phyloP scores from a whole-genome alignment of 2,329 filamentous ascomycete species.

The Akanthomyces dipterigenus region DNA sequence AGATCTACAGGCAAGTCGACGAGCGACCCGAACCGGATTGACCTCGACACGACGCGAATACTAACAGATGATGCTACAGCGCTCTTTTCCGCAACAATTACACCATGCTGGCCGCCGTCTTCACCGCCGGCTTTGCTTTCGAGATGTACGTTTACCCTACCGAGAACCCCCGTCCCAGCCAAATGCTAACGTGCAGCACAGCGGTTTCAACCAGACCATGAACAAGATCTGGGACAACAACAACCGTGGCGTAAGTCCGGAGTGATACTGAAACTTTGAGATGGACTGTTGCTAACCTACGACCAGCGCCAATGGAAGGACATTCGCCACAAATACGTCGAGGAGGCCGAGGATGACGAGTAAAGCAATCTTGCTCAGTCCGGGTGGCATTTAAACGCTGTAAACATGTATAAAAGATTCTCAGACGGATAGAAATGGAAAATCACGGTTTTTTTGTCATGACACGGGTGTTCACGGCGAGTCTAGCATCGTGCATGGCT shows the following conservation, averaged over 20 bases:
- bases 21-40: constrained; percentile 2
- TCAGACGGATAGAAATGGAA: constrained; percentile 10
- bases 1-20: constrained; percentile 54
- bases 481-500: neutral
- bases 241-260: constrained; percentile 78
- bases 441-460: constrained; percentile 3
- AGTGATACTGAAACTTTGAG: neutral
- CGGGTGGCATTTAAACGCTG: constrained; percentile 13
- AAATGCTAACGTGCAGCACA: constrained; percentile 37
- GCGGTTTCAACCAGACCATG: constrained; percentile 74
- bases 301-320: constrained; percentile 98
- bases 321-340: constrained; percentile 83
- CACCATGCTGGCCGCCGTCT: constrained; percentile 80
- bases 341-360: constrained; percentile 62
- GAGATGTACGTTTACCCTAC: constrained; percentile 66
- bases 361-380: constrained; percentile 25
- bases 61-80: constrained; percentile 41
- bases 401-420: constrained; percentile 16
- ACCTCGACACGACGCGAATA: constrained; percentile 12
- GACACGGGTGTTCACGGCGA: neutral
- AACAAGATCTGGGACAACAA: constrained; percentile 84
- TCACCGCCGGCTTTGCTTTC: constrained; percentile 80
- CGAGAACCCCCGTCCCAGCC: constrained; percentile 15
- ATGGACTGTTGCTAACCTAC: constrained; percentile 20
- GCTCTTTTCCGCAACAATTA: constrained; percentile 79